Conservation (phyloP, 2,329 filamentous ascomycete species). For the Epichloe amarillans region DNA sequence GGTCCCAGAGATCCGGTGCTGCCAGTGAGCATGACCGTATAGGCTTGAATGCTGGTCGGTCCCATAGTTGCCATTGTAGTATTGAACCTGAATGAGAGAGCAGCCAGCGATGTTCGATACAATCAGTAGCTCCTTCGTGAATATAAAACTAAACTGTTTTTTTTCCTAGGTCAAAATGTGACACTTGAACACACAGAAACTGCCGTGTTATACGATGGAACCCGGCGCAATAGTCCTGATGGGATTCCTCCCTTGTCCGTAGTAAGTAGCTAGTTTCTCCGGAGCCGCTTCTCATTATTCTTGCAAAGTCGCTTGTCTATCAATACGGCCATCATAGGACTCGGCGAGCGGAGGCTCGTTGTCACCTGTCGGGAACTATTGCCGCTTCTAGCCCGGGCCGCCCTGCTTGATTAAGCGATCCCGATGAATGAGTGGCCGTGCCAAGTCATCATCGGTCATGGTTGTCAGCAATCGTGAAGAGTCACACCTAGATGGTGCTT, state of each 20-base stretch:
- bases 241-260: neutral
- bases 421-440: too few species aligned
- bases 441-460: too few species aligned
- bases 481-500: too few species aligned
- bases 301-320: neutral
- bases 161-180: neutral
- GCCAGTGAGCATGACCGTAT: conserved; percentile 29
- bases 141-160: neutral
- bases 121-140: neutral
- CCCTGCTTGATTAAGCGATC: neutral
- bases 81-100: neutral
- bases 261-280: neutral
- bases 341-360: neutral
- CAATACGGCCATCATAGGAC: neutral
- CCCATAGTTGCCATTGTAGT: neutral
- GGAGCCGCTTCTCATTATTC: neutral
- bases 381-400: neutral
- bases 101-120: neutral
- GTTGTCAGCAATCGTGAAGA: too few species aligned
- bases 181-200: neutral
- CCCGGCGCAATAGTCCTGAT: neutral
- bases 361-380: neutral
- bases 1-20: conserved; percentile 18
- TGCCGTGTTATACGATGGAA: neutral
- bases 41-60: conserved; percentile 15